These are phyloP conservation scores for Hemerocallis citrina DNA, from an alignment of 106 monocot species.

Conservation along the genomic window DNA sequence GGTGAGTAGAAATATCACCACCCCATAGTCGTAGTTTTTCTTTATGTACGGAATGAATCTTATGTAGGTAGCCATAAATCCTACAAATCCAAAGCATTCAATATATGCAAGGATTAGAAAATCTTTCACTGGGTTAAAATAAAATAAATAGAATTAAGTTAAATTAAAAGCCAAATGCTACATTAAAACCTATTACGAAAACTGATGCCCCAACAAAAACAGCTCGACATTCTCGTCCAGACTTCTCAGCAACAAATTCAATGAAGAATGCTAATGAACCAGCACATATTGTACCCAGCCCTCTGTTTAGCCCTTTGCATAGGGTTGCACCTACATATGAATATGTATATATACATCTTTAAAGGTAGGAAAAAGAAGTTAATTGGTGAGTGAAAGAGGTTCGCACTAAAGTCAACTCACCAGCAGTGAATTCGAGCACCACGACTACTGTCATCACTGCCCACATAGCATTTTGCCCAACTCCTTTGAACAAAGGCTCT, in stretches of 20 bases:
- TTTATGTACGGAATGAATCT: conserved; percentile 55
- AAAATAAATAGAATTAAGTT: too few species aligned
- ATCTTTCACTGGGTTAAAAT: too few species aligned
- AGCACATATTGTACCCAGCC: conserved; percentile 44
- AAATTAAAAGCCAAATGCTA: too few species aligned
- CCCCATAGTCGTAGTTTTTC: conserved; percentile 65
- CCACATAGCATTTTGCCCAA: conserved; percentile 68
- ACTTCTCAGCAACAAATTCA: conserved; percentile 25
- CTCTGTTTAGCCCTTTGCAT: conserved; percentile 64
- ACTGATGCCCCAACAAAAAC: conserved; percentile 43
- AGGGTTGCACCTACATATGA: conserved; percentile 72
- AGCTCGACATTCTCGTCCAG: conserved; percentile 30
- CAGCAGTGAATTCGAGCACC: conserved; percentile 62
- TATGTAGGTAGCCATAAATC: conserved; percentile 44
- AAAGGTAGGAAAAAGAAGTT: too few species aligned
- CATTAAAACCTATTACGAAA: conserved; percentile 52
- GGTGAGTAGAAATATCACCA: conserved; percentile 58
- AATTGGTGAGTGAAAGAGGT: too few species aligned
- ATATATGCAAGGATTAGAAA: too few species aligned
- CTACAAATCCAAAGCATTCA: conserved; percentile 11
- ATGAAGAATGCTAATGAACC: conserved; percentile 49
- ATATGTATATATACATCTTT: too few species aligned
- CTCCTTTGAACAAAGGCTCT: conserved; percentile 53
- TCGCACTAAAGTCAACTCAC: conserved; percentile 13
- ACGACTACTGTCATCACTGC: conserved; percentile 71